These are phyloP conservation scores for Xylaria arbuscula DNA, from an alignment of 2,329 filamentous ascomycete species.

Conservation along the genomic window DNA sequence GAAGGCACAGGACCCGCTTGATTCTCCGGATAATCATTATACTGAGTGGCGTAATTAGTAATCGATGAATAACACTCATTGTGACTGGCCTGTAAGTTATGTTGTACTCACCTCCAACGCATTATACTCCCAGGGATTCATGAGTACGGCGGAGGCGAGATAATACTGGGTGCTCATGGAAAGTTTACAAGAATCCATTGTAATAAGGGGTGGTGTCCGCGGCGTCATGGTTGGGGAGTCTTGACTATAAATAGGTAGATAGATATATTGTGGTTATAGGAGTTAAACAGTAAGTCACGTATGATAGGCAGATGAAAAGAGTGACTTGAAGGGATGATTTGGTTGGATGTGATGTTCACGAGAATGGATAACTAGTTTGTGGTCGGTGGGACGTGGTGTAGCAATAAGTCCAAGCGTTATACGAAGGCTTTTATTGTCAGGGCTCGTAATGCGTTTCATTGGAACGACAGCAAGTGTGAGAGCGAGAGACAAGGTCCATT, in stretches of 20 bases:
- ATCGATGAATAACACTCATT: neutral
- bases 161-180: constrained; percentile 17
- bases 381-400: neutral
- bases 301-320: constrained; percentile 4
- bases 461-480: constrained; percentile 5
- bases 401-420: constrained; percentile 12
- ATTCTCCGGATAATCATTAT: constrained; percentile 28
- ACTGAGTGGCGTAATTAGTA: constrained; percentile 26
- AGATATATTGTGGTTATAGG: neutral
- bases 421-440: neutral
- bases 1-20: neutral
- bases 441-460: constrained; percentile 13
- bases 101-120: constrained; percentile 36
- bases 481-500: neutral
- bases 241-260: constrained; percentile 7
- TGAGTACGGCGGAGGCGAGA: constrained; percentile 6
- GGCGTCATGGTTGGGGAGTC: neutral
- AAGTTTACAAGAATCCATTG: neutral
- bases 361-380: neutral
- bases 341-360: constrained; percentile 2
- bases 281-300: neutral
- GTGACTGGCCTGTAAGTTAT: neutral
- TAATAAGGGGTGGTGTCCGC: neutral
- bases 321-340: neutral
- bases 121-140: constrained; percentile 39